Conservation (phyloP, 1,139 yeast genomes). For the Pichia sp. region DNA sequence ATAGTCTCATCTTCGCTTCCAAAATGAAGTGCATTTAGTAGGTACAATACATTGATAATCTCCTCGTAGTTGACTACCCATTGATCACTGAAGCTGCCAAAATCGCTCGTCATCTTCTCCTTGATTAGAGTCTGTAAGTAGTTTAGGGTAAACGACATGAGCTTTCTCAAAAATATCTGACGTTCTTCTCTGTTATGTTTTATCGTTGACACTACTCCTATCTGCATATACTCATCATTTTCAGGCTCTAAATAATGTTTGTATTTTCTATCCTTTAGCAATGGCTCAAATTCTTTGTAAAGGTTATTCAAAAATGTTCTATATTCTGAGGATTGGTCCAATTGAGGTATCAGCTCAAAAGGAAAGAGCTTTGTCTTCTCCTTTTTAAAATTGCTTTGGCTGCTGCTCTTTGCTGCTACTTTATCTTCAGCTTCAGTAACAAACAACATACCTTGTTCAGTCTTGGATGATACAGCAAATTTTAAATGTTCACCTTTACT, state of each 20-base stretch:
- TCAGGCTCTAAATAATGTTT: slow-evolving; percentile 21
- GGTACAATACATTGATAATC: slow-evolving; percentile 48
- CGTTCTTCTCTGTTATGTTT: slow-evolving; percentile 22
- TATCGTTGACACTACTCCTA: slow-evolving; percentile 29
- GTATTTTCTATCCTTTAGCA: slow-evolving; percentile 27
- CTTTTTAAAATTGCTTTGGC: slow-evolving; percentile 22
- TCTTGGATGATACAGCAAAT: slow-evolving; percentile 8
- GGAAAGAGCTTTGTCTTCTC: slow-evolving; percentile 34
- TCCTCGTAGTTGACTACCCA: slow-evolving; percentile 43
- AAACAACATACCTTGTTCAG: slow-evolving; percentile 13
- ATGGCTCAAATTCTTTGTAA: slow-evolving; percentile 28
- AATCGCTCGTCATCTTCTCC: slow-evolving; percentile 17
- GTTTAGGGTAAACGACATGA: slow-evolving; percentile 22
- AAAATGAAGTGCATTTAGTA: slow-evolving; percentile 53
- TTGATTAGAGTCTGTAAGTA: slow-evolving; percentile 24
- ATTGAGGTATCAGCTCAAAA: slow-evolving; percentile 34
- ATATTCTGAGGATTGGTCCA: slow-evolving; percentile 36
- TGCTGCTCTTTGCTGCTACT: slow-evolving; percentile 4
- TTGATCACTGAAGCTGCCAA: slow-evolving; percentile 19
- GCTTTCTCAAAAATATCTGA: slow-evolving; percentile 18
- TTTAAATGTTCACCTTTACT: slow-evolving; percentile 5
- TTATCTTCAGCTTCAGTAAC: slow-evolving; percentile 13
- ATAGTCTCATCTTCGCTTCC: slow-evolving; percentile 43
- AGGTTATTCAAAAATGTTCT: slow-evolving; percentile 33
- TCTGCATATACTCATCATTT: slow-evolving; percentile 24